phyloP scores from a whole-genome alignment of 2,329 filamentous ascomycete genomes.

The Aspergillus viridinutans region DNA sequence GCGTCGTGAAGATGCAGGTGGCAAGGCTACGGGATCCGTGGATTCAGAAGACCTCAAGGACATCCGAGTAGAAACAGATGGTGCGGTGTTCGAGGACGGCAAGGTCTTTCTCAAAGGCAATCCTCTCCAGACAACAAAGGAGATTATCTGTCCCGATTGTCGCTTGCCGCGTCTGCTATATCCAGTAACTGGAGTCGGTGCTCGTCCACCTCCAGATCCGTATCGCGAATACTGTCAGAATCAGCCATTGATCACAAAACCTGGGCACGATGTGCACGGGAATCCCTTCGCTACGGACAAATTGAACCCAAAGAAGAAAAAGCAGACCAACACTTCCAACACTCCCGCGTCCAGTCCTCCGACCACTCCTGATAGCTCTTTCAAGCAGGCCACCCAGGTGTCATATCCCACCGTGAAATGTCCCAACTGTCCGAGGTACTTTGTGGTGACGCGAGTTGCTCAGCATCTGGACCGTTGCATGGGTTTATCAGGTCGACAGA shows the following conservation, averaged over 20 bases:
- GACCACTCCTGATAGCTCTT: slow-evolving; percentile 29
- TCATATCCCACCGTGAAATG: slow-evolving; percentile 47
- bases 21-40: slow-evolving; percentile 29
- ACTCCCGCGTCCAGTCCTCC: slow-evolving; percentile 34
- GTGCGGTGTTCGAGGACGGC: slow-evolving; percentile 50
- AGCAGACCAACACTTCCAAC: slow-evolving; percentile 30
- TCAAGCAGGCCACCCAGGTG: slow-evolving; percentile 27
- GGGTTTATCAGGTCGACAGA: slow-evolving; percentile 52
- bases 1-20: slow-evolving; percentile 27
- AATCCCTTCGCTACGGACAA: slow-evolving; percentile 42
- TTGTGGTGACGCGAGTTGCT: slow-evolving; percentile 58
- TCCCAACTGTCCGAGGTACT: slow-evolving; percentile 57
- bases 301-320: slow-evolving; percentile 46
- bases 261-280: slow-evolving; percentile 60
- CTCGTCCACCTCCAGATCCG: slow-evolving; percentile 46
- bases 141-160: slow-evolving; percentile 58
- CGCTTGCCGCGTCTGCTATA: slow-evolving; percentile 57
- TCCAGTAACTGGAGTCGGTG: slow-evolving; percentile 50
- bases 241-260: slow-evolving; percentile 54
- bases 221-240: slow-evolving; percentile 56
- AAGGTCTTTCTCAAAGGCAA: slow-evolving; percentile 54
- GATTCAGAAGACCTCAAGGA: slow-evolving; percentile 33
- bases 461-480: slow-evolving; percentile 60
- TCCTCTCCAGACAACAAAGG: slow-evolving; percentile 54
- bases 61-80: slow-evolving; percentile 46